Base-by-base conservation (phyloP, 2,329 filamentous ascomycete genomes). In the Diaporthe nobilis region DNA sequence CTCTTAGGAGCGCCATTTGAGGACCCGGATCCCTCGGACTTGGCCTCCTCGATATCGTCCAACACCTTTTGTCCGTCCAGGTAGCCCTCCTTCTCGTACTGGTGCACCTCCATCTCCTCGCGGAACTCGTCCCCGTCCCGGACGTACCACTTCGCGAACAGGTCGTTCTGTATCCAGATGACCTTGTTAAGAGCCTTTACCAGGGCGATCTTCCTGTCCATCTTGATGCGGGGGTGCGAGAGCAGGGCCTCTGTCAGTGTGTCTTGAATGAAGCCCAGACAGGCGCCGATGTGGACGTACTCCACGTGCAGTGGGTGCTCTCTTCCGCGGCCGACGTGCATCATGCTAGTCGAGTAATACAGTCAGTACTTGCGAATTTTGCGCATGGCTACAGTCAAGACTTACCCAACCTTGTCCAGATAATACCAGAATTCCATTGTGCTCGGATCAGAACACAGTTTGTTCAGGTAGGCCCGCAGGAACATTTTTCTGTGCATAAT, bases 111-210 rank as follows among this genome's bases (percentile, higher is more conserved):
- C 17, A 86, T 85, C 22, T 84, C 84, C 1, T 84, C 80, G 39
- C 83, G 82, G 78, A 86, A 91, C 82, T 94, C 93, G 49, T 92
- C 89, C 68, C 92, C 92, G 78, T 94, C 92, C 47, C 89, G 87
- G 49, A 94, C 90, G 80, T 95, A 94, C 92, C 94, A 96, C 82
- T 93, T 94, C n/a, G 94, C 93, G 82, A 96, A 94, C 42, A 96
- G 87, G 83, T 96, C 94, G 81, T 96, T 96, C 84, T 96, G 94
- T 79, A 96, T 95, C 94, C 94, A 96, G 78, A 96, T 92, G 37
- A 96, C 92, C 83, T 97, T 96, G 77, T 91, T 91, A 31, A 96
- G 87, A 0, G 94, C 94, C 82, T 93, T 94, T 63, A 96, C 89
- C 6, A 96, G 88, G 31, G 90, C 92, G 25, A 93, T 92, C 85